Conservation (phyloP, 257 asterid species). For the Nicotiana noctiflora region DNA sequence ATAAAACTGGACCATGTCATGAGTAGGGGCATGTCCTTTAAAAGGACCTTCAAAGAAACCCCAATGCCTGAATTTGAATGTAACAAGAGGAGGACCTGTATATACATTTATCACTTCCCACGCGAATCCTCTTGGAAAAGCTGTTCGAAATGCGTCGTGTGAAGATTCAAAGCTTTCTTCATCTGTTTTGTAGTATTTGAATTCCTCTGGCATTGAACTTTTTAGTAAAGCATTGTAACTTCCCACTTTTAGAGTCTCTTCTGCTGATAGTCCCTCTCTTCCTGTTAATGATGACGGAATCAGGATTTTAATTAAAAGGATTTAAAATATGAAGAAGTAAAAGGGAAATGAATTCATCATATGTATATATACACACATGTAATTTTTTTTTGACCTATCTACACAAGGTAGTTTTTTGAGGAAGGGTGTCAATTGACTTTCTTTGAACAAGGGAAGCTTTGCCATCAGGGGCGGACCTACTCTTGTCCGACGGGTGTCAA, state of each 20-base stretch:
- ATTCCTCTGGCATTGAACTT: constrained; percentile 72
- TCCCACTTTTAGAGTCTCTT: constrained; percentile 63
- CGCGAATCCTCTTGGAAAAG: constrained; percentile 84
- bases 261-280: constrained; percentile 55
- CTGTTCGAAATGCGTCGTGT: constrained; percentile 52
- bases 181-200: constrained; percentile 68
- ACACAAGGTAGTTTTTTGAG: too few relatives aligned
- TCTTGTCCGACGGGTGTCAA: too few relatives aligned
- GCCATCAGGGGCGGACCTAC: too few relatives aligned
- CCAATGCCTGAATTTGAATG: constrained; percentile 90
- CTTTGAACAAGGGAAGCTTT: too few relatives aligned
- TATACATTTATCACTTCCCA: constrained; percentile 77
- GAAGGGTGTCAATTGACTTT: too few relatives aligned
- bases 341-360: too few relatives aligned
- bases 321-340: too few relatives aligned
- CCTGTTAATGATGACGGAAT: constrained; percentile 26
- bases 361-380: too few relatives aligned
- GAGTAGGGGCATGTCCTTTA: constrained; percentile 67
- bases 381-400: too few relatives aligned
- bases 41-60: constrained; percentile 88
- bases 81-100: constrained; percentile 63
- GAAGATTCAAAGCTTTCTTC: constrained; percentile 84
- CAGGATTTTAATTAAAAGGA: too few relatives aligned
- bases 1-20: constrained; percentile 58
- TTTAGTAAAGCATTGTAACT: constrained; percentile 76